These are phyloP conservation scores for Adiantum capillusveneris DNA, from an alignment of 75 land plant genomes.

Conservation along the genomic window DNA sequence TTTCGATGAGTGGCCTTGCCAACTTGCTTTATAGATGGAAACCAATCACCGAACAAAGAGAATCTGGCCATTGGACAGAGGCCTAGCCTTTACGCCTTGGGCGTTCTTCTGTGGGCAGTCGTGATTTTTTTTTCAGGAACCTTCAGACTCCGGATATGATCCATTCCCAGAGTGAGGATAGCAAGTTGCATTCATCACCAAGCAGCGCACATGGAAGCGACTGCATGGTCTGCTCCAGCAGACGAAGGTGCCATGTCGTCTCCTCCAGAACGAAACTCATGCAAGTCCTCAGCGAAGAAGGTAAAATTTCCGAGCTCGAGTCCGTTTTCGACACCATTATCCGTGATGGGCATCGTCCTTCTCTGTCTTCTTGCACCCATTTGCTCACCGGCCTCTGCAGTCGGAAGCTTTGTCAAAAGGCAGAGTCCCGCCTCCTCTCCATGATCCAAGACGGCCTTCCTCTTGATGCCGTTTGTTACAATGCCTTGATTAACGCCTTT, in stretches of 20 bases:
- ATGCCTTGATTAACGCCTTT: conserved; percentile 73
- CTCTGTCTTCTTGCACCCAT: neutral
- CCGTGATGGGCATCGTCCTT: conserved; percentile 3
- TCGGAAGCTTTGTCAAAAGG: neutral
- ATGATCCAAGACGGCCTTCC: conserved; percentile 9
- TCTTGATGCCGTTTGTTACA: conserved; percentile 69
- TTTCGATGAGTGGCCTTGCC: too few species aligned
- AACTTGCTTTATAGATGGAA: too few species aligned
- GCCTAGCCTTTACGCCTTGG: too few species aligned
- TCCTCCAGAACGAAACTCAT: neutral
- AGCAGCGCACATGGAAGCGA: neutral
- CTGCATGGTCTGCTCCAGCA: neutral
- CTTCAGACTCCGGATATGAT: too few species aligned
- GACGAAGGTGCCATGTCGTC: neutral
- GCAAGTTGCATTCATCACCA: neutral
- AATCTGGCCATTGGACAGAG: too few species aligned
- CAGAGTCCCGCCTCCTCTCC: neutral
- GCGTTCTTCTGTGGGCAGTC: too few species aligned
- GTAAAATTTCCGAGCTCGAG: neutral
- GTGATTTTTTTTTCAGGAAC: too few species aligned
- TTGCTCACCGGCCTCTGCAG: neutral
- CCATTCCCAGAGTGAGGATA: neutral
- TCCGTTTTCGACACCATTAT: neutral
- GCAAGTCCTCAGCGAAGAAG: neutral
- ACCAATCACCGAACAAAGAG: too few species aligned